These are phyloP conservation scores for Coleophoma crateriformis DNA, from an alignment of 2,329 filamentous ascomycete genomes.

Conservation along the genomic window DNA sequence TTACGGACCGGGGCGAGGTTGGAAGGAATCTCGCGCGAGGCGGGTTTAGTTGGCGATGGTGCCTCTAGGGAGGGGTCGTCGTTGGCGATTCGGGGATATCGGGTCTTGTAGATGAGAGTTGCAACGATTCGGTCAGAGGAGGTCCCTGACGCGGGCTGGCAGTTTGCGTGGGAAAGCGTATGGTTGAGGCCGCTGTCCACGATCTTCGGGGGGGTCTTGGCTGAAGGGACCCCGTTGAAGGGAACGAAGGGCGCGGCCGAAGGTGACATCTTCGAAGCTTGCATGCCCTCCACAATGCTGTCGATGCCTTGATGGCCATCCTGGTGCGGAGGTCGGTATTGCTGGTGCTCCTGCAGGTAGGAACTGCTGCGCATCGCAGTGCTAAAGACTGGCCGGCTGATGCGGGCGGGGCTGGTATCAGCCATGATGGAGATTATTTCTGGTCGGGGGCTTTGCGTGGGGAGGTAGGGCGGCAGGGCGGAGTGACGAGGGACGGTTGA, in stretches of 20 bases:
- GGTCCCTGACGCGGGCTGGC: conserved; percentile 44
- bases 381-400: conserved; percentile 20
- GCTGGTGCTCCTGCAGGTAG: conserved; percentile 57
- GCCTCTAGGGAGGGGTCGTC: conserved; percentile 30
- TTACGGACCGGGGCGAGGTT: conserved; percentile 52
- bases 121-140: conserved; percentile 49
- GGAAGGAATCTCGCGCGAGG: conserved; percentile 20
- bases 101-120: conserved; percentile 57
- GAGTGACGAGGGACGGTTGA: no score
- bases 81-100: conserved; percentile 25
- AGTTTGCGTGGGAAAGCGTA: conserved; percentile 58
- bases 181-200: conserved; percentile 59
- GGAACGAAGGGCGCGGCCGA: conserved; percentile 35
- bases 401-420: conserved; percentile 8
- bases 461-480: no score
- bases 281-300: conserved; percentile 54
- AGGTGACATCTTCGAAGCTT: conserved; percentile 31
- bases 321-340: conserved; percentile 49
- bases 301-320: conserved; percentile 57
- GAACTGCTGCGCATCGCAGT: conserved; percentile 52
- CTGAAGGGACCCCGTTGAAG: conserved; percentile 57
- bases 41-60: conserved; percentile 23
- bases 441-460: no score
- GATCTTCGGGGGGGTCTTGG: conserved; percentile 52
- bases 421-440: conserved; percentile 7